Evolutionary conservation across 345 rosid genomes (phyloP), one percentile per base, ranked within the genome.

Genomic region (Murraya paniculata): DNA sequence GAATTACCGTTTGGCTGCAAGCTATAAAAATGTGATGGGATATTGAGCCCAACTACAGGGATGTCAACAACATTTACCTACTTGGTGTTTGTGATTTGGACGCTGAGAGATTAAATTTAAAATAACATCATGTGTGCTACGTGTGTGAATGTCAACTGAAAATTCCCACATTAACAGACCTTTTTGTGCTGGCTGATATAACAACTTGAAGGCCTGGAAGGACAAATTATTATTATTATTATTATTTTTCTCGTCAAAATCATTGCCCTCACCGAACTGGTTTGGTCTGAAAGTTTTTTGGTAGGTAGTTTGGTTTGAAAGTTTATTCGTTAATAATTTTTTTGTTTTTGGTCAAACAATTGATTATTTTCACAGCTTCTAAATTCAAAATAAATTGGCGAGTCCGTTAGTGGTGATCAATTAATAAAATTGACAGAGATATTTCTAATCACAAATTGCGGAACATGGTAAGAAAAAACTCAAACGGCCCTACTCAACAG

Each of bases 71-170:
- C 18, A 45, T 45, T 45, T 13, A 4, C 28, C 75, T 45, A 31
- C 74, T 31, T 55, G 48, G 24, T 31, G 68, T 19, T 64, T 7
- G 24, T 64, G 8, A 27, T 31, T 31, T 6, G 68, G 68, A 6
- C 11, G 38, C 10, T 1, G 41, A 19, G 73, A 28, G 18, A 45
- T 45, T 45, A 3, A 4, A 13, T 11, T 50, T 28, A 35, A 35
- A 28, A 22, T 48, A 27, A 28, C 18, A 41, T 67, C 69, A 64
- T 41, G 53, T 4, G 83, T 2, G 79, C 57, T 48, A 10, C 57
- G 25, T 11, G 64, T 64, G 11, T 36, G n/a, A 71, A 33, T 30
- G 74, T 82, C 74, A 79, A 48, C 72, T 16, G 50, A 13, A 57
- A 27, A 59, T 35, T 18, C 25, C 41, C 41, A 64, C 41, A 3